Evolutionary conservation across 352 stramenopile species (phyloP).

Genomic region (Phytophthora capsici): DNA sequence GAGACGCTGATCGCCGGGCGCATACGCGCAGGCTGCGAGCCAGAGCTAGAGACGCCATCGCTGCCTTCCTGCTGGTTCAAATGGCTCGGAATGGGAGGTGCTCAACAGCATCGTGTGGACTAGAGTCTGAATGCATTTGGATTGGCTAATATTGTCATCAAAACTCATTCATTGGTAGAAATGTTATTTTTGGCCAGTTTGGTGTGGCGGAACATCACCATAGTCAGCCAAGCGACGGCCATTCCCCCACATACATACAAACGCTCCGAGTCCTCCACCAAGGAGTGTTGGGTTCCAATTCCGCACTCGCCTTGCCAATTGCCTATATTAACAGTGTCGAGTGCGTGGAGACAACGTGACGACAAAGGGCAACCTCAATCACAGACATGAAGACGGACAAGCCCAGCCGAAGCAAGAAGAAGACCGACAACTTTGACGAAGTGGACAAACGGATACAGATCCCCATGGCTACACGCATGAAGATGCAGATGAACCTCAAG

Average conservation of each 20-base stretch:
- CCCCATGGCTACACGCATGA: conserved; percentile 57
- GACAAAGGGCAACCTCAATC: neutral
- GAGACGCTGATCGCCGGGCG: conserved; percentile 13
- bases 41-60: conserved; percentile 35
- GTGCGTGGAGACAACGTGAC: neutral
- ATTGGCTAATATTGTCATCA: conserved; percentile 11
- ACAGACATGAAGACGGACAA: conserved; percentile 40
- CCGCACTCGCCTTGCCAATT: conserved; percentile 11
- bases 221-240: conserved; percentile 15
- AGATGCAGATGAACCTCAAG: conserved; percentile 56
- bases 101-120: conserved; percentile 19
- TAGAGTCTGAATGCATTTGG: conserved; percentile 7
- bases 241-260: conserved; percentile 22
- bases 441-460: conserved; percentile 81
- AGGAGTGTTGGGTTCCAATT: conserved; percentile 10
- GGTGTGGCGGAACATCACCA: conserved; percentile 23
- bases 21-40: conserved; percentile 31
- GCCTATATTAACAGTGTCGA: conserved; percentile 6
- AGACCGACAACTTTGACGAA: conserved; percentile 42
- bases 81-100: conserved; percentile 10
- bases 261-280: neutral
- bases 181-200: conserved; percentile 2
- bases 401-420: conserved; percentile 23
- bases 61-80: neutral
- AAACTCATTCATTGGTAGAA: conserved; percentile 21